Evolutionary conservation across 2,329 filamentous ascomycete genomes (phyloP), one percentile per base, ranked within the genome.

Genomic region (Phoma sp.): DNA sequence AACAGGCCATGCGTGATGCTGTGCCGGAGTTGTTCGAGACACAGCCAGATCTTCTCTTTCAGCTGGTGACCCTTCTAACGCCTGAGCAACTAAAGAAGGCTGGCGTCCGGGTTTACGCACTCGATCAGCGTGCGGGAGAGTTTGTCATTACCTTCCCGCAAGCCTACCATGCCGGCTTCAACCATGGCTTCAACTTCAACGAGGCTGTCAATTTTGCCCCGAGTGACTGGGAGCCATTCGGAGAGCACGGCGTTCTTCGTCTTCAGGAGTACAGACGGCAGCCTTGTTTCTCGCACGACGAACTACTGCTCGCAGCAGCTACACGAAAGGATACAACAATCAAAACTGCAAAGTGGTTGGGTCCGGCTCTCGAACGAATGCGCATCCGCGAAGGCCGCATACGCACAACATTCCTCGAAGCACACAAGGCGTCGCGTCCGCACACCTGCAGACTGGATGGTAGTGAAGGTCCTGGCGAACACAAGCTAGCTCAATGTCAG

Each of bases 191-290:
- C 80, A 99, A 99, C 72, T 96, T 97, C 76, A 99, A 99, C 66
- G 95, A 99, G 74, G 95, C 95, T 5, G 95, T 99, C 65, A 99
- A 99, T 72, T 99, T 99, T 77, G 95, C 95, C 0, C 95, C 95
- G 0, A 83, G 82, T 25, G 95, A 99, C 67, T 99, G 95, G 95
- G 95, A 99, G 69, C 92, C 92, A 0, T 96, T 88, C 71, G 95
- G 95, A 2, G 87, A 94, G 51, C 84, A 88, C 25, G 93, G 95
- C 0, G 93, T 98, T 1, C 88, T 94, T 67, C 85, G 94, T 62
- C 81, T 98, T 27, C 91, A 95, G 65, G 84, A 88, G 44, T 99
- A 97, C 74, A 85, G 94, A 51, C 86, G 93, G 51, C 93, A 97
- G 62, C 92, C 95, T 1, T 98, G 95, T 74, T 99, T 99, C 74